Evolutionary conservation across 2,329 filamentous ascomycete genomes (phyloP).

Genomic region (Sphaerostilbella broomeana): DNA sequence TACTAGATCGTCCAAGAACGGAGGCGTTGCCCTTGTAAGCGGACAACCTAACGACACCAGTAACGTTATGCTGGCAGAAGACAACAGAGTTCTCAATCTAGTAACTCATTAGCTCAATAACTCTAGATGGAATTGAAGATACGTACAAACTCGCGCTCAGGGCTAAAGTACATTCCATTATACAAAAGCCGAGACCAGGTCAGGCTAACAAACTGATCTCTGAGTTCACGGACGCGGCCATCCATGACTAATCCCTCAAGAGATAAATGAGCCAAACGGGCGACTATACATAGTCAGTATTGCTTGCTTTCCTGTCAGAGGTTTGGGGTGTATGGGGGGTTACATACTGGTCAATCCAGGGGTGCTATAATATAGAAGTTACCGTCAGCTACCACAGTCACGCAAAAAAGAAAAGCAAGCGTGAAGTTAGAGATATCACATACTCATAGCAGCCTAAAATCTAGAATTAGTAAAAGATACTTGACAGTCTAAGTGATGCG

Average conservation of each 20-base stretch:
- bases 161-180: slow-evolving; percentile 51
- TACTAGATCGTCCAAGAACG: slow-evolving; percentile 38
- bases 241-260: slow-evolving; percentile 54
- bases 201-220: slow-evolving; percentile 46
- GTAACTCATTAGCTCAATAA: too few relatives aligned
- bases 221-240: slow-evolving; percentile 44
- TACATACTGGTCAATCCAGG: slow-evolving; percentile 18
- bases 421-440: too few relatives aligned
- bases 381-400: too few relatives aligned
- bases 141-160: slow-evolving; percentile 44
- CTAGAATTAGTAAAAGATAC: not conserved
- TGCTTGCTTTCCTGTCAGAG: too few relatives aligned
- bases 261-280: slow-evolving; percentile 31
- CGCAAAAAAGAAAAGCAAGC: too few relatives aligned
- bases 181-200: slow-evolving; percentile 36
- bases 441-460: slow-evolving; percentile 13
- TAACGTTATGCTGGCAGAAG: slow-evolving; percentile 48
- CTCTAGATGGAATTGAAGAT: too few relatives aligned
- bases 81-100: slow-evolving; percentile 57
- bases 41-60: slow-evolving; percentile 23
- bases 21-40: slow-evolving; percentile 44
- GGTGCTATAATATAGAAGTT: too few relatives aligned
- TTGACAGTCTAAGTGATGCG: not conserved
- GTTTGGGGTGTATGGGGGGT: too few relatives aligned
- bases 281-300: too few relatives aligned